phyloP scores from a whole-genome alignment of 2,329 filamentous ascomycete genomes.

The Penicillium griseofulvum region DNA sequence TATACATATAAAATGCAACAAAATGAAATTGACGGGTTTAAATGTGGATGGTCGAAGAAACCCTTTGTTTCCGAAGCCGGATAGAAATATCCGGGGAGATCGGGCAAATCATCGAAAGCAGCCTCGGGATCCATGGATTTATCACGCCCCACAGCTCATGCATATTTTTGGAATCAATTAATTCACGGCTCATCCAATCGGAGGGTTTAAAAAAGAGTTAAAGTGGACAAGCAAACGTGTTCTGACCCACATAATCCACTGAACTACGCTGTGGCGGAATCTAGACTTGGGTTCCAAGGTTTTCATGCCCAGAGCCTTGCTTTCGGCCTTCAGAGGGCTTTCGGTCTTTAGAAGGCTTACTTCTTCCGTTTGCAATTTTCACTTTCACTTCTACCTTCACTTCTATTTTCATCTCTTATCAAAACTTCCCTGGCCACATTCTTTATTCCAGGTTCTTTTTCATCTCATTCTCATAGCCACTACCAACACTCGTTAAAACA shows the following conservation, averaged over 20 bases:
- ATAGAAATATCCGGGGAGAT: constrained; percentile 10
- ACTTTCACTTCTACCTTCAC: background rate
- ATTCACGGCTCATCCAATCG: background rate
- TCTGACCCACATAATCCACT: constrained; percentile 17
- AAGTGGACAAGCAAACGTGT: constrained; percentile 24
- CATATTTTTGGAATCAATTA: constrained; percentile 10
- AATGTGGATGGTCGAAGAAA: background rate
- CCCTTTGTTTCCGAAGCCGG: background rate
- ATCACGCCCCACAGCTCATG: background rate
- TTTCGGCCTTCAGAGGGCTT: constrained; percentile 7
- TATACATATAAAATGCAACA: background rate
- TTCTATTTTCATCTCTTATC: constrained; percentile 2
- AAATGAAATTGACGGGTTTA: background rate
- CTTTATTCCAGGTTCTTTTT: constrained; percentile 8
- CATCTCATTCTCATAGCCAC: background rate
- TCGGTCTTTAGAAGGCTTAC: constrained; percentile 7
- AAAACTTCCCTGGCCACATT: constrained; percentile 11
- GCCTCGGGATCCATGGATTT: background rate
- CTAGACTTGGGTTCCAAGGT: constrained; percentile 14
- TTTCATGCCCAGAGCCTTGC: constrained; percentile 2
- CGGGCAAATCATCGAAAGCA: constrained; percentile 6
- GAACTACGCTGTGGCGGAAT: constrained; percentile 19
- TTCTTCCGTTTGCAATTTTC: constrained; percentile 13
- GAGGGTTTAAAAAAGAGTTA: background rate
- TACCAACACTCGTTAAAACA: constrained; percentile 7